phyloP scores from a whole-genome alignment of 1,284 basidiomycete genomes.

The Cryptococcus floricola region DNA sequence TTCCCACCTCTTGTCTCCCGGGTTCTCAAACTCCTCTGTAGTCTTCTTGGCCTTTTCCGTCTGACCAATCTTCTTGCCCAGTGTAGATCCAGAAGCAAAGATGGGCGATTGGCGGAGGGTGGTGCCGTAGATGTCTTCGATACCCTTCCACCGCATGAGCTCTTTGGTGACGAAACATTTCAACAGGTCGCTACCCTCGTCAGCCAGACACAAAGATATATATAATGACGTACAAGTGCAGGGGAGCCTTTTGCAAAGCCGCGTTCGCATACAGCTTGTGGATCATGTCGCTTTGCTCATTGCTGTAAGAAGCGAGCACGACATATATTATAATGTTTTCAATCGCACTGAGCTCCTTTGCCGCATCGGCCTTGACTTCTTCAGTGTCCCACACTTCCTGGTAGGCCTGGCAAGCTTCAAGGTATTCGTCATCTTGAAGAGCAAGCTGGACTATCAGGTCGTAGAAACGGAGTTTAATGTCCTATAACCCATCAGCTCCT shows the following conservation, averaged over 20 bases:
- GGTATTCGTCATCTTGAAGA: constrained; percentile 75
- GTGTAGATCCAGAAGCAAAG: constrained; percentile 57
- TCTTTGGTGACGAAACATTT: constrained; percentile 96
- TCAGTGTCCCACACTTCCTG: constrained; percentile 96
- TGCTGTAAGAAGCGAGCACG: constrained; percentile 86
- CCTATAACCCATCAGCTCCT: constrained; percentile 54
- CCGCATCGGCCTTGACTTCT: constrained; percentile 75
- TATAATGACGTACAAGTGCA: constrained; percentile 68
- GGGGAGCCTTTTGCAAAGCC: constrained; percentile 71
- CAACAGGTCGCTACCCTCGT: constrained; percentile 68
- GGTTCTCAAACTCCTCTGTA: constrained; percentile 33
- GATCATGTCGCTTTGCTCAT: constrained; percentile 96
- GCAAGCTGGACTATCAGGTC: constrained; percentile 94
- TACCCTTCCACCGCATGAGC: constrained; percentile 98
- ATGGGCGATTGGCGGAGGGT: constrained; percentile 75
- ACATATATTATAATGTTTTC: constrained; percentile 94
- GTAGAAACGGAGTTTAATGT: constrained; percentile 93
- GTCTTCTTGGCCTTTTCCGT: constrained; percentile 30
- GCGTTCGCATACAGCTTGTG: constrained; percentile 78
- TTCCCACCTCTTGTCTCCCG: constrained; percentile 79
- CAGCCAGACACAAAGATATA: neutral
- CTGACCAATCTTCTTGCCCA: constrained; percentile 40
- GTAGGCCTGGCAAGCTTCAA: constrained; percentile 93
- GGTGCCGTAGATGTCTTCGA: constrained; percentile 81
- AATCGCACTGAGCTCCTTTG: constrained; percentile 69